A percentile compares a stretch with the other conserved stretches of the same genome.
phyloP scores from a whole-genome alignment of 2,329 filamentous ascomycete species.

The Arthrinium phaeospermum region DNA sequence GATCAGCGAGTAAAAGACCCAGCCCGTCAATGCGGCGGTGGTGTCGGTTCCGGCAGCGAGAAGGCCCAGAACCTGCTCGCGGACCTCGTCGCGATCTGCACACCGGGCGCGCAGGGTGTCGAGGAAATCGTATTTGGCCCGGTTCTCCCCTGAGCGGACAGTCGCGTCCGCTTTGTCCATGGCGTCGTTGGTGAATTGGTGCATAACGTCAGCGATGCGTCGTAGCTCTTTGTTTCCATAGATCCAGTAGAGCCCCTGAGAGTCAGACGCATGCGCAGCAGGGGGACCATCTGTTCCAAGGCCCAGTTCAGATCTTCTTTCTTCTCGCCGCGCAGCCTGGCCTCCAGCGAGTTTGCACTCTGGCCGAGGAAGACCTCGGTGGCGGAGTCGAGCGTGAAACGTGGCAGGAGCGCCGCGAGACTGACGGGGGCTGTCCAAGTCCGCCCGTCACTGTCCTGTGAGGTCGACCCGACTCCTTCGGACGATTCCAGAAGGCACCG shows the following conservation, averaged over 20 bases:
- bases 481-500: neutral
- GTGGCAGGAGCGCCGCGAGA: constrained; percentile 52
- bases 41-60: constrained; percentile 42
- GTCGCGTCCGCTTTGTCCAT: neutral
- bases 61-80: constrained; percentile 11
- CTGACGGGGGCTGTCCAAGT: constrained; percentile 17
- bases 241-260: constrained; percentile 1
- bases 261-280: neutral
- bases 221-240: neutral
- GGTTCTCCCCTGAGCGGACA: neutral
- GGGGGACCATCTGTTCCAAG: constrained; percentile 10
- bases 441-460: neutral
- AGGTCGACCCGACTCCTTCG: constrained; percentile 3
- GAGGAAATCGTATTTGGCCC: neutral
- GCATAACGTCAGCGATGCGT: neutral
- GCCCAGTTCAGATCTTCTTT: neutral
- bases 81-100: constrained; percentile 2
- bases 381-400: constrained; percentile 58
- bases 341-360: constrained; percentile 31
- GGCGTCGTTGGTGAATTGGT: constrained; percentile 1
- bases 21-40: constrained; percentile 41
- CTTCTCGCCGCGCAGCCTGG: neutral
- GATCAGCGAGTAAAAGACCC: constrained; percentile 33
- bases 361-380: constrained; percentile 64
- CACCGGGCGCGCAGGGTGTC: neutral